Evolutionary conservation across 2,329 filamentous ascomycete genomes (phyloP), one percentile per base, ranked within the genome.

Genomic region (Pestalotiopsis sp.): DNA sequence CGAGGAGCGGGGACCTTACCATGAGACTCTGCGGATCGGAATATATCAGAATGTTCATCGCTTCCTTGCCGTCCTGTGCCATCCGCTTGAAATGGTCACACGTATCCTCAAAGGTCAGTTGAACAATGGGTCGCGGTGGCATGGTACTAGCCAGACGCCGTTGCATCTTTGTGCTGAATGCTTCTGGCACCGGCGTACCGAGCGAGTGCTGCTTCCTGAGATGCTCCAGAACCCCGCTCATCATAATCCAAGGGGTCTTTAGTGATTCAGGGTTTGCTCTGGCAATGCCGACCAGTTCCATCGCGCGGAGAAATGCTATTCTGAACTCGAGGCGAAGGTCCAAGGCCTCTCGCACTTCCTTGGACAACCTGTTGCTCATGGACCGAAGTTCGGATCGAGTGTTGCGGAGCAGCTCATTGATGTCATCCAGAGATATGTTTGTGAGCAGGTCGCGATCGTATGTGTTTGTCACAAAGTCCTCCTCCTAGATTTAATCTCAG

Each of bases 401-500:
- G 1, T 78, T 78, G 57, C 83, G 79, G 0, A 93, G 74, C 70
- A 88, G 81, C 9, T 82, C 79, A 57, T 85, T 81, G 27, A 94
- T 85, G n/a, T 86, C 83, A 4, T 84, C 81, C 2, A 85, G 79
- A 17, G 88, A 83, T 68, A 95, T 85, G 14, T 86, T 81, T 31
- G 90, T 88, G 6, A 98, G 85, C 0, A 99, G 83, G 13, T 89
- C 90, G 49, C 95, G 89, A 73, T 94, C 92, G 77, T 96, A 98
- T 0, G 95, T 92, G 78, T 97, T 94, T 6, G 94, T 95, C 23
- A 97, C 93, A 77, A 99, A 98, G 76, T 99, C 96, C 80, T 99
- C 96, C 81, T 99, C 96, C 91, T 95, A 72, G 17, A 23, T 13
- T 3, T 9, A 45, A 64, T 76, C 25, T 76, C 71, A 23, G 65